Base-by-base conservation (phyloP, 345 rosid genomes). In the Ceriops tagal region DNA sequence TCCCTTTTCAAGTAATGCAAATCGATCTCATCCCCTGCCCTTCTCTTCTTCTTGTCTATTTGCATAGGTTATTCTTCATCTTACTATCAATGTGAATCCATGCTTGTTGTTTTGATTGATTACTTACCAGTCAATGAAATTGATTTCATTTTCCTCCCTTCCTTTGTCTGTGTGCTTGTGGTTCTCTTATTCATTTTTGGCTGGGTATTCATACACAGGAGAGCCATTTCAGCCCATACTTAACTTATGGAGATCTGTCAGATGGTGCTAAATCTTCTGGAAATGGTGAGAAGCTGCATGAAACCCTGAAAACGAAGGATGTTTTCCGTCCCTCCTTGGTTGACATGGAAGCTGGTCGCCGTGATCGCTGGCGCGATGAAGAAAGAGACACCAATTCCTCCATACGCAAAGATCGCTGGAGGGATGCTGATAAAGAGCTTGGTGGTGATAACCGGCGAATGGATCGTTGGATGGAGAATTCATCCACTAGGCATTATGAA, bases 311-410 rank as follows among this genome's bases (percentile, higher is more conserved):
- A 88, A 93, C 85, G 73, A 96, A 84, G 81, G 92, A 86, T 82
- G 87, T 89, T 73, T 90, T 88, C 62, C 80, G 96, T 67, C 92
- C 99, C 47, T 90, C 97, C 62, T 82, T 88, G 70, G 82, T 85
- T 85, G 97, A 90, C 58, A 86, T 76, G 83, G 97, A 89, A 70
- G 71, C 87, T 68, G 84, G 89, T 74, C 88, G 90, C 15, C 89
- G 85, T 67, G 93, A 87, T 73, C 91, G 89, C 71, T 96, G 99
- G 98, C 97, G 87, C 26, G 97, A 96, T 75, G 98, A 96, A 74
- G 99, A 96, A 79, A 87, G 97, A 78, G 99, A 92, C 70, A 86
- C 89, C 66, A 82, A 83, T 74, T 78, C 92, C 63, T 73, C 86
- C 1, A 43, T 77, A n/a, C 90, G 85, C 69, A 90, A 89, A 71